Evolutionary conservation across 2,329 filamentous ascomycete genomes (phyloP).

Genomic region (Monosporascus sp.): DNA sequence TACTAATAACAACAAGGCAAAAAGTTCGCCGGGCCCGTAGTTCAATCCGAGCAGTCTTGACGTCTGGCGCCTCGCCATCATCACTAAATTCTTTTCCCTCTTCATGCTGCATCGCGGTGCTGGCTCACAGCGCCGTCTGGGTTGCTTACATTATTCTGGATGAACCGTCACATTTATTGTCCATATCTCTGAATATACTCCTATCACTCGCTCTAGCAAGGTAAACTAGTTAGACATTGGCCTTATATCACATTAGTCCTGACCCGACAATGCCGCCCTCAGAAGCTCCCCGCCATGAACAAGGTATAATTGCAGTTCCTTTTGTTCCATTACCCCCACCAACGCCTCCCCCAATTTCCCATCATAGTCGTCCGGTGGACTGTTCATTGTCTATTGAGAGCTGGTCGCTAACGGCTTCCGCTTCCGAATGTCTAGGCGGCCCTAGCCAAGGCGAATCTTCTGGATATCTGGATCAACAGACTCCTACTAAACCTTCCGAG

Average conservation of each 20-base stretch:
- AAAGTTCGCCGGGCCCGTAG: too few relatives aligned
- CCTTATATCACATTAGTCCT: background rate
- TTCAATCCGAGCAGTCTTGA: background rate
- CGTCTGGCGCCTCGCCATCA: background rate
- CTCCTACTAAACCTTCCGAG: constrained; percentile 19
- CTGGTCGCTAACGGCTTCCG: constrained; percentile 12
- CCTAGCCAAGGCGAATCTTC: constrained; percentile 9
- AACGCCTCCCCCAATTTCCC: background rate
- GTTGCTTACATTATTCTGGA: too few relatives aligned
- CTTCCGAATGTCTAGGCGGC: constrained; percentile 14
- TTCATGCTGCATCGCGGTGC: background rate
- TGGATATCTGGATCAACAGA: constrained; percentile 16
- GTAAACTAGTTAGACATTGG: background rate
- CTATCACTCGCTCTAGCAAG: too few relatives aligned
- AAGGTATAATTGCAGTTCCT: background rate
- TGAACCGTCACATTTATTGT: too few relatives aligned
- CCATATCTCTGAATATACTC: too few relatives aligned
- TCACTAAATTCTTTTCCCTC: background rate
- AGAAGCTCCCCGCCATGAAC: background rate
- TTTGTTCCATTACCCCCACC: background rate
- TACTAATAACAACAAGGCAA: too few relatives aligned
- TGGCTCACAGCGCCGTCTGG: too few relatives aligned
- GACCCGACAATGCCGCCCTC: background rate
- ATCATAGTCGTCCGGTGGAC: background rate
- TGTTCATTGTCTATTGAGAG: background rate